These are phyloP conservation scores for Phanerodontia chrysosporium DNA, from an alignment of 768 basidiomycete species.

Conservation along the genomic window DNA sequence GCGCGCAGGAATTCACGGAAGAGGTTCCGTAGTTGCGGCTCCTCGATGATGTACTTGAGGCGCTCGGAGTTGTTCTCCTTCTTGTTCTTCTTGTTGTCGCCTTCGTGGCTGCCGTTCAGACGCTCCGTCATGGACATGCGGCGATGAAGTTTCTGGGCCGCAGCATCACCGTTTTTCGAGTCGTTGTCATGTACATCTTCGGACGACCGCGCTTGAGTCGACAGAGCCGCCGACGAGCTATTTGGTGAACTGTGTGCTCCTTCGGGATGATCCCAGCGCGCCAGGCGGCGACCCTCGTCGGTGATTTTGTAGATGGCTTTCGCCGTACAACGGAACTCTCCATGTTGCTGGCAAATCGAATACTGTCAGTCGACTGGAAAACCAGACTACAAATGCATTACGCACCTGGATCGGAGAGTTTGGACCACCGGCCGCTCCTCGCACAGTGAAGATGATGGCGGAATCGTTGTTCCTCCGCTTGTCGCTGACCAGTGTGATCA, in stretches of 20 bases:
- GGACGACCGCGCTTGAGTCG: constrained; percentile 52
- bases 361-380: constrained; percentile 8
- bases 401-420: constrained; percentile 73
- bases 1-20: constrained; percentile 93
- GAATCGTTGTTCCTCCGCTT: constrained; percentile 90
- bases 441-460: constrained; percentile 89
- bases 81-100: constrained; percentile 51
- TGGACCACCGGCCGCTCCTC: constrained; percentile 71
- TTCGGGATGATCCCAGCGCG: constrained; percentile 69
- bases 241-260: constrained; percentile 54
- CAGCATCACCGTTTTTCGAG: constrained; percentile 35
- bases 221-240: constrained; percentile 60
- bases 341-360: constrained; percentile 61
- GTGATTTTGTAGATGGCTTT: constrained; percentile 95
- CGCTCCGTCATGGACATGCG: constrained; percentile 74
- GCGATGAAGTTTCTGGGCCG: constrained; percentile 66
- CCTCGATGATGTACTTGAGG: constrained; percentile 87
- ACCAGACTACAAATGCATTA: constrained; percentile 14
- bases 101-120: constrained; percentile 49
- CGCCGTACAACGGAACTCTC: constrained; percentile 94
- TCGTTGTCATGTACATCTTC: constrained; percentile 39
- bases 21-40: constrained; percentile 79
- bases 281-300: constrained; percentile 81
- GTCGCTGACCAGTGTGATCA: constrained; percentile 84
- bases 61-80: constrained; percentile 88